Conservation (phyloP, 768 basidiomycete genomes). For the Kwoniella newhampshirensis region DNA sequence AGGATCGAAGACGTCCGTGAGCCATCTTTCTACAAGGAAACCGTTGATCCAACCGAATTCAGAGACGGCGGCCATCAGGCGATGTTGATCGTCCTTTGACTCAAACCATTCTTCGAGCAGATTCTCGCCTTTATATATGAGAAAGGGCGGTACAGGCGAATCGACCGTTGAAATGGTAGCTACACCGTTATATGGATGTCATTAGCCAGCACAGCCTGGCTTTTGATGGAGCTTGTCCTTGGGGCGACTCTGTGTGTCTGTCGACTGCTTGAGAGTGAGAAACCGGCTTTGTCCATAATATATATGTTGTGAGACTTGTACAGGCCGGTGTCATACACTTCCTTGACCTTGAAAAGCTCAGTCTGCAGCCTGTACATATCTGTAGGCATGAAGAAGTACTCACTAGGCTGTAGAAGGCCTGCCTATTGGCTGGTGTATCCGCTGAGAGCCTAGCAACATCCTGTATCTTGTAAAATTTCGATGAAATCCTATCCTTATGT, state of each 20-base stretch:
- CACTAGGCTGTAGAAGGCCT: conserved; percentile 13
- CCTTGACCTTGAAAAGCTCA: conserved; percentile 8
- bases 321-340: conserved; percentile 1
- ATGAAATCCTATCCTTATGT: conserved; percentile 4
- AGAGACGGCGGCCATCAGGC: neutral
- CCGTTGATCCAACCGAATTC: conserved; percentile 14
- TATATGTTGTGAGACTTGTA: conserved; percentile 11
- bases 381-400: neutral
- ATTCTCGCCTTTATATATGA: conserved; percentile 14
- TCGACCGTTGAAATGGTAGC: conserved; percentile 1
- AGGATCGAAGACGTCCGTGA: conserved; percentile 11
- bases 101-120: conserved; percentile 9
- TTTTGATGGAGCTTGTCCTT: neutral
- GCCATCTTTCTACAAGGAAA: conserved; percentile 7
- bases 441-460: conserved; percentile 11
- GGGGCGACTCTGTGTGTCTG: conserved; percentile 8
- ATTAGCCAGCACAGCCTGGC: neutral
- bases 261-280: conserved; percentile 6
- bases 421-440: conserved; percentile 9
- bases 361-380: neutral
- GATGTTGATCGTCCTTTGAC: neutral
- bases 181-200: conserved; percentile 10
- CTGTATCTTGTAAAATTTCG: conserved; percentile 6
- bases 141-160: conserved; percentile 18
- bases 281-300: conserved; percentile 25